Base-by-base conservation (phyloP, 2,329 filamentous ascomycete genomes). In the Aureobasidium sp. region DNA sequence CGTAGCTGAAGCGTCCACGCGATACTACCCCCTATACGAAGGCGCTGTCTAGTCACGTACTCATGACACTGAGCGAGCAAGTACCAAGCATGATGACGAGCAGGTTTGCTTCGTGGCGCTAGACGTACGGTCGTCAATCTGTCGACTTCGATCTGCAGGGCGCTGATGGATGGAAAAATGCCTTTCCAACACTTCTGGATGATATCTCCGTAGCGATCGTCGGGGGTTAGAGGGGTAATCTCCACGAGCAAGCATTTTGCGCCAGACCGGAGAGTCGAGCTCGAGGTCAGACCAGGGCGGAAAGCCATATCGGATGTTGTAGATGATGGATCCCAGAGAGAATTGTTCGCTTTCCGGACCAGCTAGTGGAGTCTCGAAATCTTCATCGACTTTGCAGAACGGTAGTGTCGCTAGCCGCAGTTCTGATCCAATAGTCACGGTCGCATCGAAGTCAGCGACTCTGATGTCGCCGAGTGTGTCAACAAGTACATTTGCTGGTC, bases 191-290 rank as follows among this genome's bases (percentile, higher is more conserved):
- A 57, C 29, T 11, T 29, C 36, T 57, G 5, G 16, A 57, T 57
- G n/a, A 57, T 45, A 25, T 29, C 3, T 10, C 53, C 53, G 27
- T 57, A 57, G 10, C 34, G 9, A 8, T 57, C 29, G 13, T 13
- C 9, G 14, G 13, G 2, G 3, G 39, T 45, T 45, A 55, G 51
- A 8, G 3, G 51, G 51, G 25, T 45, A 55, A 39, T 55, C 39
- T 14, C 36, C 45, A 34, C 51, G 14, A 14, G 27, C 51, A 32
- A 55, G 51, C 39, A 3, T 55, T 27, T 45, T 9, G 14, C 51
- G 51, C 41, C 53, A 58, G 8, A 58, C 53, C 4, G 53, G 53
- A 25, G 53, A 58, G 3, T 58, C 53, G 41, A 58, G 41, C 41
- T 32, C 27, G 16, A 55, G 41, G 11, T 58, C 39, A 2, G 53